A percentile compares a stretch with the other conserved stretches of the same genome.
Evolutionary conservation across 116 monocot species (phyloP).

Genomic region (Trichopus zeylanicus): DNA sequence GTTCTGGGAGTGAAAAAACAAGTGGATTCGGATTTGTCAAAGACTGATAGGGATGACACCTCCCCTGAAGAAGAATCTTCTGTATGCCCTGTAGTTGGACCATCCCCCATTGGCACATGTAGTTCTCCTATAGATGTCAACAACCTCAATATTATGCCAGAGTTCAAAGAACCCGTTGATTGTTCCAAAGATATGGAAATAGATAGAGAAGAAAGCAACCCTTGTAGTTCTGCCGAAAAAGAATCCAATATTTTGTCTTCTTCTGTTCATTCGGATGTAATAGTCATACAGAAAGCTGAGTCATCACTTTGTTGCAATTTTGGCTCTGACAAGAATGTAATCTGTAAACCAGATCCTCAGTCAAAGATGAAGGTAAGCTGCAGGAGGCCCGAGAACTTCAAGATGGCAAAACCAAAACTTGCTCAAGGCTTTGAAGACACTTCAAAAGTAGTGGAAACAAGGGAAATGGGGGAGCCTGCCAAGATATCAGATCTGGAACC

Average conservation of each 20-base stretch:
- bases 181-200: slow-evolving; percentile 18
- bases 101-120: slow-evolving; percentile 3
- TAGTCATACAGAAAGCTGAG: slow-evolving; percentile 2
- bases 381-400: slow-evolving; percentile 4
- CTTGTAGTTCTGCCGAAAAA: slow-evolving; percentile 11
- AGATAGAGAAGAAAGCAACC: slow-evolving; percentile 14
- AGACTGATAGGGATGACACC: slow-evolving; percentile 14
- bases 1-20: slow-evolving; percentile 7
- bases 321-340: slow-evolving; percentile 12
- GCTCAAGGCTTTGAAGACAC: background rate
- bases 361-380: slow-evolving; percentile 5
- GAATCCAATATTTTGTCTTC: slow-evolving; percentile 11
- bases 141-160: slow-evolving; percentile 8
- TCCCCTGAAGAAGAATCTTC: slow-evolving; percentile 20
- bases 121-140: slow-evolving; percentile 18
- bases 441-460: slow-evolving; percentile 8
- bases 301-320: slow-evolving; percentile 12
- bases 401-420: background rate
- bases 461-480: background rate
- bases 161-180: slow-evolving; percentile 14
- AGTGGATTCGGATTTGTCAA: background rate
- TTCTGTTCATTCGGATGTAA: background rate
- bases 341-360: slow-evolving; percentile 3
- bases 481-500: slow-evolving; percentile 20
- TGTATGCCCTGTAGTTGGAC: slow-evolving; percentile 3